These are phyloP conservation scores for Beauveria pseudobassiana DNA, from an alignment of 2,329 filamentous ascomycete species.

Conservation along the genomic window DNA sequence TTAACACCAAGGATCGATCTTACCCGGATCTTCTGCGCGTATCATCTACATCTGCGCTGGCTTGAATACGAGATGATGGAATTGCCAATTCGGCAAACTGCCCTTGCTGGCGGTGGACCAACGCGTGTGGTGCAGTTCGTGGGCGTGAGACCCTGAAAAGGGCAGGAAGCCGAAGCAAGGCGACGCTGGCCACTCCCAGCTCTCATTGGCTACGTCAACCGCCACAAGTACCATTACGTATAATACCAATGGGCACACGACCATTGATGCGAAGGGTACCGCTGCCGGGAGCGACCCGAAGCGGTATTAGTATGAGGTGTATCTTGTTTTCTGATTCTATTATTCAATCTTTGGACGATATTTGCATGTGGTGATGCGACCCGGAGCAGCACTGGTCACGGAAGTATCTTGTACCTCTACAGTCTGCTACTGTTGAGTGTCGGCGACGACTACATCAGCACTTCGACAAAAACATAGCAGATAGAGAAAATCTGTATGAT, in stretches of 20 bases:
- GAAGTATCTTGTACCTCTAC: no score
- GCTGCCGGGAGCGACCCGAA: conserved; percentile 3
- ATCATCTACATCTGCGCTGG: neutral
- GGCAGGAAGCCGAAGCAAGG: conserved; percentile 6
- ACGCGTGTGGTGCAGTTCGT: neutral
- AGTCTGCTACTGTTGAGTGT: neutral
- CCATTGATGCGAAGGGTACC: conserved; percentile 3
- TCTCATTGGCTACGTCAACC: neutral
- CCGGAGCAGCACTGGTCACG: neutral
- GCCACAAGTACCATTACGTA: neutral
- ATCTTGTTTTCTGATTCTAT: neutral
- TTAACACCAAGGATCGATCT: neutral
- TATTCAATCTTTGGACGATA: neutral
- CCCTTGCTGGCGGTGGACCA: neutral
- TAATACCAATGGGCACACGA: neutral
- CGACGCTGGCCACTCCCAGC: conserved; percentile 4
- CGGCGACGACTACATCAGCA: no score
- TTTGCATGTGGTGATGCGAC: neutral
- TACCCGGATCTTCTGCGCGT: neutral
- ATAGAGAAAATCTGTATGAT: no score
- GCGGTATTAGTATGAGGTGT: neutral
- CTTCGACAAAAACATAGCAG: no score
- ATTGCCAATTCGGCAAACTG: conserved; percentile 3
- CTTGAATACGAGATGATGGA: neutral
- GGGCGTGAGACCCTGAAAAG: neutral